Conservation (phyloP, 2,329 filamentous ascomycete species). For the Fusarium globosum region DNA sequence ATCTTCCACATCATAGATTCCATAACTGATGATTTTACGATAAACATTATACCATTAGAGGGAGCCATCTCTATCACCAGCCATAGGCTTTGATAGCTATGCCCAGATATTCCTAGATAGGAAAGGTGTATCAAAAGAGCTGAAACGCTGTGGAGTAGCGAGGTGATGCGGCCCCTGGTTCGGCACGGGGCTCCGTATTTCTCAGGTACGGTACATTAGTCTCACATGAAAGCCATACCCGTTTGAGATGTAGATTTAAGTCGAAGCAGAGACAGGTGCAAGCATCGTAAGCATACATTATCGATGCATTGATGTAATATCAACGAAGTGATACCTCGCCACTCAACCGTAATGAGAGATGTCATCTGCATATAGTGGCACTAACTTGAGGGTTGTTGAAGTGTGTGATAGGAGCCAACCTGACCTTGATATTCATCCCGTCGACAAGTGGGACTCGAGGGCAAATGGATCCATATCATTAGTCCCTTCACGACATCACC, state of each 20-base stretch:
- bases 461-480: not conserved
- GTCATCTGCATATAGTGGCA: not conserved
- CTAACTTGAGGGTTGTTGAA: slow-evolving; percentile 6
- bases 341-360: not conserved
- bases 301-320: not conserved
- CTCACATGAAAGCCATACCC: slow-evolving; percentile 17
- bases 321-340: not conserved
- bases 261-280: not conserved
- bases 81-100: not conserved
- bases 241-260: slow-evolving; percentile 19
- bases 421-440: slow-evolving; percentile 1
- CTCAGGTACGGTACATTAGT: slow-evolving; percentile 30
- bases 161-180: slow-evolving; percentile 21
- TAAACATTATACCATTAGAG: not conserved
- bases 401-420: slow-evolving; percentile 3
- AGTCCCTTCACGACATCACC: slow-evolving; percentile 14
- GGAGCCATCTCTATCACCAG: not conserved
- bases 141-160: slow-evolving; percentile 42
- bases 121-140: slow-evolving; percentile 28
- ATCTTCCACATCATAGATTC: not conserved
- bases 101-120: slow-evolving; percentile 8
- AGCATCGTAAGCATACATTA: not conserved
- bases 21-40: not conserved
- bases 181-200: slow-evolving; percentile 24
- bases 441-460: slow-evolving; percentile 4